These are phyloP conservation scores for Aspergillus conjunctus DNA, from an alignment of 495 filamentous ascomycete genomes.

Conservation along the genomic window DNA sequence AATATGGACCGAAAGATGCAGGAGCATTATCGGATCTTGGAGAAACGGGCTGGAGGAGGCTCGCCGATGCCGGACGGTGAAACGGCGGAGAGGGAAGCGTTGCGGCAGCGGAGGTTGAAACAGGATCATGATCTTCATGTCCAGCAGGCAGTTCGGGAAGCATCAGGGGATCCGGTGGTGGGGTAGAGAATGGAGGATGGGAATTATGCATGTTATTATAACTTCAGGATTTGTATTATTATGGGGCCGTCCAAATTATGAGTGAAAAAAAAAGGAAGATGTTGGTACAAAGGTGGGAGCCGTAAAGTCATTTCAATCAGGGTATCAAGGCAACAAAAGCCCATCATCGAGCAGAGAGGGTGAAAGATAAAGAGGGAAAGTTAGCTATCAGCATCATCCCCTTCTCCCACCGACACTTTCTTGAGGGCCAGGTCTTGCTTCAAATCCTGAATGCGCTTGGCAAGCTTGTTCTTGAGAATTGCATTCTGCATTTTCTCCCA, in stretches of 20 bases:
- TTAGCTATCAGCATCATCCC: constrained; percentile 38
- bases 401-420: constrained; percentile 50
- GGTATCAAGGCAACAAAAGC: constrained; percentile 24
- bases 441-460: constrained; percentile 48
- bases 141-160: constrained; percentile 29
- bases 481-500: constrained; percentile 46
- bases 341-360: constrained; percentile 3
- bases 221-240: constrained; percentile 4
- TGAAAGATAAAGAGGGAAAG: constrained; percentile 10
- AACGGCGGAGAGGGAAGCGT: constrained; percentile 32
- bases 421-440: constrained; percentile 52
- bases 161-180: constrained; percentile 37
- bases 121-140: constrained; percentile 37
- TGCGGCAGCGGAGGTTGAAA: constrained; percentile 35
- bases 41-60: constrained; percentile 32
- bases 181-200: constrained; percentile 11
- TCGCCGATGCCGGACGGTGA: constrained; percentile 26
- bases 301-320: constrained; percentile 13
- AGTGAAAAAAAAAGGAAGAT: not conserved
- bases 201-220: not conserved
- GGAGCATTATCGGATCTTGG: constrained; percentile 48
- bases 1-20: constrained; percentile 50
- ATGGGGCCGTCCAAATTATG: constrained; percentile 1
- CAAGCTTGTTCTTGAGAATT: constrained; percentile 54
- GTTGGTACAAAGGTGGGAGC: not conserved